phyloP scores from a whole-genome alignment of 1,139 yeast species.

The Hyphopichia khmerensis region DNA sequence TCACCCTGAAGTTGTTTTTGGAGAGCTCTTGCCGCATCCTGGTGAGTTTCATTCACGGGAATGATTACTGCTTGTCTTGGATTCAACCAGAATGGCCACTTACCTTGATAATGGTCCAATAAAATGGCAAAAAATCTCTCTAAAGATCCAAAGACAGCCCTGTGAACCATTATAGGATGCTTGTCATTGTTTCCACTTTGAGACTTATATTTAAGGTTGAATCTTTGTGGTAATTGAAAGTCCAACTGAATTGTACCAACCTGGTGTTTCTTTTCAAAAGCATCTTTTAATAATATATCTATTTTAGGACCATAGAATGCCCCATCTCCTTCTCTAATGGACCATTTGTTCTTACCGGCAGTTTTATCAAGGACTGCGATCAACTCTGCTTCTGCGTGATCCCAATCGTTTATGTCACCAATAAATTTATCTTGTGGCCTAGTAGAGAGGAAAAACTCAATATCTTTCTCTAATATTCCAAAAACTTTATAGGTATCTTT shows the following conservation, averaged over 20 bases:
- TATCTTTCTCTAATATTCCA: conserved; percentile 52
- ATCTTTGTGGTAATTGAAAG: conserved; percentile 88
- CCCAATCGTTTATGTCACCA: conserved; percentile 84
- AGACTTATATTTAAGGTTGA: conserved; percentile 66
- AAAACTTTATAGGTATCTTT: conserved; percentile 78
- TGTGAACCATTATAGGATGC: conserved; percentile 87
- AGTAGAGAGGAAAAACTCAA: conserved; percentile 78
- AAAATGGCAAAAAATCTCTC: conserved; percentile 91
- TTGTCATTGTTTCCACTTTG: conserved; percentile 47
- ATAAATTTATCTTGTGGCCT: conserved; percentile 82
- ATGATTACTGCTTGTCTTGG: conserved; percentile 91
- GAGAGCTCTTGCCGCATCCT: conserved; percentile 51
- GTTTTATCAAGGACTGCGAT: conserved; percentile 59
- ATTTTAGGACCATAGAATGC: conserved; percentile 98
- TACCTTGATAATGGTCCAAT: conserved; percentile 87
- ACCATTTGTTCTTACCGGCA: conserved; percentile 62
- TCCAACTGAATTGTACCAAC: conserved; percentile 96
- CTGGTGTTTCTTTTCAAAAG: conserved; percentile 81
- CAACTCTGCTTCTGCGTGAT: conserved; percentile 75
- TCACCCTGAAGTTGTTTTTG: conserved; percentile 53
- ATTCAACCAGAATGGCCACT: conserved; percentile 98
- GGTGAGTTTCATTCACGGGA: conserved; percentile 69
- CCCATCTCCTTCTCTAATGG: conserved; percentile 86
- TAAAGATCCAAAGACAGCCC: conserved; percentile 93
- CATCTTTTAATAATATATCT: conserved; percentile 83